phyloP scores from a whole-genome alignment of 78 protist species.

The Dictyostelium purpureum region DNA sequence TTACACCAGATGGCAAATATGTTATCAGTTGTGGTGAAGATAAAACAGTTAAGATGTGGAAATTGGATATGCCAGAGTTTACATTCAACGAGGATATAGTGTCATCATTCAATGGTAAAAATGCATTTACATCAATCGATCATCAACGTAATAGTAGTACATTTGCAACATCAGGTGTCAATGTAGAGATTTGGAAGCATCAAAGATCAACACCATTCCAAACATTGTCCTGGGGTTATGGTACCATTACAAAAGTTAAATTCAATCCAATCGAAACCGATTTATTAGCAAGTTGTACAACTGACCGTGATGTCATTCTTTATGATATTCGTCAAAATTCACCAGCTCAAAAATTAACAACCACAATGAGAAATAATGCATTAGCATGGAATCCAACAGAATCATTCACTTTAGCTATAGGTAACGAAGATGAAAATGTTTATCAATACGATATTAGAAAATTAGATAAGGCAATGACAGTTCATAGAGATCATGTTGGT shows the following conservation, averaged over 20 bases:
- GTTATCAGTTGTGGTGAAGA: constrained; percentile 86
- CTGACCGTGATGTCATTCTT: constrained; percentile 91
- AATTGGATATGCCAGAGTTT: constrained; percentile 9
- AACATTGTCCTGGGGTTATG: constrained; percentile 91
- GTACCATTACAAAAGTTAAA: constrained; percentile 70
- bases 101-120: constrained; percentile 21
- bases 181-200: constrained; percentile 83
- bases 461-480: constrained; percentile 85
- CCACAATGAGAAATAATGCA: constrained; percentile 71
- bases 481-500: constrained; percentile 93
- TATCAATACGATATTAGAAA: constrained; percentile 97
- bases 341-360: constrained; percentile 84
- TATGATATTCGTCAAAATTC: constrained; percentile 89
- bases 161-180: constrained; percentile 85
- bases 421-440: constrained; percentile 95
- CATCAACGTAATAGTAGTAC: background rate
- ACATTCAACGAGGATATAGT: background rate
- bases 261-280: constrained; percentile 91
- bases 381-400: constrained; percentile 96
- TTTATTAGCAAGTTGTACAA: constrained; percentile 80
- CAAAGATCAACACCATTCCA: constrained; percentile 86
- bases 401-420: constrained; percentile 87
- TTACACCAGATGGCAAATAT: constrained; percentile 62
- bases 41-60: constrained; percentile 89
- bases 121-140: constrained; percentile 69